phyloP scores from a whole-genome alignment of 495 filamentous ascomycete species.

The Neurospora sp. region DNA sequence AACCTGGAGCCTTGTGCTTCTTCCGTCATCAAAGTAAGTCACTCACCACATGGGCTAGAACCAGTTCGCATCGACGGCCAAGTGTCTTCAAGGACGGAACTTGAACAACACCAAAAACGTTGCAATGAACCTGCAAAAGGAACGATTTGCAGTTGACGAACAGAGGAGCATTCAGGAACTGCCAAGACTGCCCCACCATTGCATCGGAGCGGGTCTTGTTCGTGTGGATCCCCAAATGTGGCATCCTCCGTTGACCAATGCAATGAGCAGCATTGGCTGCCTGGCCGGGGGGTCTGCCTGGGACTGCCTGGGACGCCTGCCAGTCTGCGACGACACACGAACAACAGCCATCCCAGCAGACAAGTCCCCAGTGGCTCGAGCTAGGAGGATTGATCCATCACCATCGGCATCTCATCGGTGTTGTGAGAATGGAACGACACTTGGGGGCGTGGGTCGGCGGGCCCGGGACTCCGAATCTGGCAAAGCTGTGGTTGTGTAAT shows the following conservation, averaged over 20 bases:
- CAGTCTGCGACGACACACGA: not conserved
- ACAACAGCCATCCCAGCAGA: not conserved
- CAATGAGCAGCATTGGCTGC: not conserved
- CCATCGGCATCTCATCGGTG: not conserved
- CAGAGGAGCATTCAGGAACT: not conserved
- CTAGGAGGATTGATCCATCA: not conserved
- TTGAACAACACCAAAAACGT: not conserved
- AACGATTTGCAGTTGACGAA: not conserved
- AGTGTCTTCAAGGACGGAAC: not conserved
- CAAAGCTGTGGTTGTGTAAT: not conserved
- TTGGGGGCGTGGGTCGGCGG: too few relatives aligned
- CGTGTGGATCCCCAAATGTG: not conserved
- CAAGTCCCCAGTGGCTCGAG: not conserved
- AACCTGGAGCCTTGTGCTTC: not conserved
- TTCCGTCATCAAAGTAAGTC: not conserved
- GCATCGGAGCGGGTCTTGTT: not conserved
- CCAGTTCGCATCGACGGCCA: not conserved
- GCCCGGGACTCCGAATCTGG: slow-evolving; percentile 3
- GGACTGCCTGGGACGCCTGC: not conserved
- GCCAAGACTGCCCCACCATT: not conserved
- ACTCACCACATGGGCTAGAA: not conserved
- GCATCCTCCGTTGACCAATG: not conserved
- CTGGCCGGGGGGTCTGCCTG: not conserved
- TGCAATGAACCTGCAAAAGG: not conserved
- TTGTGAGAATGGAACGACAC: not conserved